phyloP scores from a whole-genome alignment of 805 yeast genomes.

The Metschnikowia lunata region DNA sequence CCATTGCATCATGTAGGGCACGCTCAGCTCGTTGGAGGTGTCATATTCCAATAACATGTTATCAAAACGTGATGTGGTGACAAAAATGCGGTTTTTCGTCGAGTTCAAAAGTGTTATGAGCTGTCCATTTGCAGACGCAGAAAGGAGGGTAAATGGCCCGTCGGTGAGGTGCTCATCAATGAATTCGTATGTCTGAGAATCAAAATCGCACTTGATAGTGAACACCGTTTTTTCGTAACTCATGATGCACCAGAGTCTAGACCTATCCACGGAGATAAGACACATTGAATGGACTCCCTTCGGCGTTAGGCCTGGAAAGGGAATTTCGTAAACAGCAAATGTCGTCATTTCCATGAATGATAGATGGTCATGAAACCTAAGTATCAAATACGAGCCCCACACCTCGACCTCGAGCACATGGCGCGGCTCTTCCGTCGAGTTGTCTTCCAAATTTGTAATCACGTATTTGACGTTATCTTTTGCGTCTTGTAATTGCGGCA shows the following conservation, averaged over 20 bases:
- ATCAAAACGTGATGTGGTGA: slow-evolving; percentile 46
- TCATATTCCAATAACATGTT: slow-evolving; percentile 42
- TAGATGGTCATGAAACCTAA: slow-evolving; percentile 33
- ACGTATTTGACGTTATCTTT: slow-evolving; percentile 7
- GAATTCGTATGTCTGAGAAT: slow-evolving; percentile 22
- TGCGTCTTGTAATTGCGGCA: neutral
- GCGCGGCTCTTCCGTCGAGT: slow-evolving; percentile 27
- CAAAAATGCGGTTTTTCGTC: slow-evolving; percentile 40
- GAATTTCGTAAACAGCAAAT: slow-evolving; percentile 38
- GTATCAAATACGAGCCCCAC: slow-evolving; percentile 42
- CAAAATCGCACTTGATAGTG: slow-evolving; percentile 23
- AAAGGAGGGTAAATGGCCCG: slow-evolving; percentile 44
- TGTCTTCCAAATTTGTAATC: slow-evolving; percentile 33
- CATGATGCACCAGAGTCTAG: slow-evolving; percentile 20
- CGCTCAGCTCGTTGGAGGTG: slow-evolving; percentile 33
- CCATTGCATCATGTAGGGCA: slow-evolving; percentile 62
- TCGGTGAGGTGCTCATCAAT: slow-evolving; percentile 40
- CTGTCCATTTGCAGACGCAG: slow-evolving; percentile 52
- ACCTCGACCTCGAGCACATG: slow-evolving; percentile 27
- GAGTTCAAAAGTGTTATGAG: slow-evolving; percentile 47
- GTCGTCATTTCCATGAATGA: slow-evolving; percentile 35
- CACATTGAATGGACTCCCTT: slow-evolving; percentile 21
- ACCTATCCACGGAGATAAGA: slow-evolving; percentile 10
- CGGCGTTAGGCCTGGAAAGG: slow-evolving; percentile 21
- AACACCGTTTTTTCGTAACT: slow-evolving; percentile 27